phyloP scores from a whole-genome alignment of 2,329 filamentous ascomycete species.

The Thielaviopsis euricoi region DNA sequence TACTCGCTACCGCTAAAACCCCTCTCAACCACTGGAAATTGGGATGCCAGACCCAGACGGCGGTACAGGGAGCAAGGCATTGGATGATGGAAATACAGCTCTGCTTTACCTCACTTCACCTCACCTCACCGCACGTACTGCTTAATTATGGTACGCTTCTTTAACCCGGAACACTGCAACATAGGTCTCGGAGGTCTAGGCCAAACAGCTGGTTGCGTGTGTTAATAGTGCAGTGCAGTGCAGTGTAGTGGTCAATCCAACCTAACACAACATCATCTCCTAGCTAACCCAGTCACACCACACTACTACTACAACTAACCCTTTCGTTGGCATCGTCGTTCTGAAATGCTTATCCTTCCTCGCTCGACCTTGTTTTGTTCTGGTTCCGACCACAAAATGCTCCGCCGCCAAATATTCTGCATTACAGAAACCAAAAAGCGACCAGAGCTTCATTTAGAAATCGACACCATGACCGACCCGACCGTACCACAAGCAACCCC shows the following conservation, averaged over 20 bases:
- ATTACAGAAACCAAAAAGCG: not conserved
- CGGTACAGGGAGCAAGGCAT: not conserved
- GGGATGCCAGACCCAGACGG: not conserved
- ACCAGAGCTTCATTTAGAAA: not conserved
- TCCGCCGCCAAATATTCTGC: slow-evolving; percentile 15
- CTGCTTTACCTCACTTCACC: too few species aligned
- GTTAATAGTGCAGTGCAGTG: too few species aligned
- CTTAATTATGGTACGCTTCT: not conserved
- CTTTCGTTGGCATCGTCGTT: not conserved
- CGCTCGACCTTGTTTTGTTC: not conserved
- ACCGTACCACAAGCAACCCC: too few species aligned
- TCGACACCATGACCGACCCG: too few species aligned
- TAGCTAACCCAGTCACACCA: not conserved
- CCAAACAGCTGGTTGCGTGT: not conserved
- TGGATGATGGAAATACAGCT: not conserved
- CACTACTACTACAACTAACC: not conserved
- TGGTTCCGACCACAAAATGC: not conserved
- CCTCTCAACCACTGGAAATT: too few species aligned
- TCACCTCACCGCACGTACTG: too few species aligned
- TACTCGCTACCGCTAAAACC: too few species aligned
- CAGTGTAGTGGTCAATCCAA: not conserved
- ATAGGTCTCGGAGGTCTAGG: not conserved
- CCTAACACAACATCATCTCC: not conserved
- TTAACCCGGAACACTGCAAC: not conserved
- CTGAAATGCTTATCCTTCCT: not conserved